Percentiles rank a stretch among this genome's conserved stretches.
These are phyloP conservation scores for Penicillium expansum DNA, from an alignment of 2,329 filamentous ascomycete genomes.

Conservation along the genomic window DNA sequence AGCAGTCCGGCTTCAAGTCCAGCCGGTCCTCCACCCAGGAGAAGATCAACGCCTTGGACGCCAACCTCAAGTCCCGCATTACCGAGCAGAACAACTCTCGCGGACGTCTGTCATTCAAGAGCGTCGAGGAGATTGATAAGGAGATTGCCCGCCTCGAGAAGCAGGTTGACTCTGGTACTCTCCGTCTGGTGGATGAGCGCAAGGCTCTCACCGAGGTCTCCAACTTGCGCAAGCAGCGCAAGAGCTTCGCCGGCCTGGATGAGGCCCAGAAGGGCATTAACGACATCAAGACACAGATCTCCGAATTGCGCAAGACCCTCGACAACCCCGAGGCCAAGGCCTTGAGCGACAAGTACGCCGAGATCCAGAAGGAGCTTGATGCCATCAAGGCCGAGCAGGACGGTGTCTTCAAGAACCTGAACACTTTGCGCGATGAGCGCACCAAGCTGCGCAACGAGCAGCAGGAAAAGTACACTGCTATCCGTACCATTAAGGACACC, in stretches of 20 bases:
- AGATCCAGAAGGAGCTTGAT: constrained; percentile 84
- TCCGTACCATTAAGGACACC: constrained; percentile 85
- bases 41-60: constrained; percentile 88
- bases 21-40: constrained; percentile 75
- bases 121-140: constrained; percentile 77
- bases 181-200: constrained; percentile 97
- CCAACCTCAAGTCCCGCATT: constrained; percentile 80
- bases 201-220: constrained; percentile 84
- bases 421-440: constrained; percentile 78
- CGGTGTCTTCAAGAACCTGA: constrained; percentile 82
- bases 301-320: constrained; percentile 81
- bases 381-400: constrained; percentile 89
- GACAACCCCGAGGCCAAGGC: constrained; percentile 91
- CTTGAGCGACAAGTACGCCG: constrained; percentile 79
- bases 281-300: constrained; percentile 80
- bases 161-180: constrained; percentile 81
- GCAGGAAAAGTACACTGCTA: constrained; percentile 76
- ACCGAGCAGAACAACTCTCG: constrained; percentile 83
- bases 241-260: constrained; percentile 84
- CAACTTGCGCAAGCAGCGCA: constrained; percentile 80
- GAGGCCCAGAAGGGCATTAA: constrained; percentile 85
- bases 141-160: constrained; percentile 78
- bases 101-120: constrained; percentile 80
- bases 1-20: constrained; percentile 85
- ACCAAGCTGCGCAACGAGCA: constrained; percentile 80